Evolutionary conservation across 352 stramenopile species (phyloP).

Genomic region (Pythium periplocum): DNA sequence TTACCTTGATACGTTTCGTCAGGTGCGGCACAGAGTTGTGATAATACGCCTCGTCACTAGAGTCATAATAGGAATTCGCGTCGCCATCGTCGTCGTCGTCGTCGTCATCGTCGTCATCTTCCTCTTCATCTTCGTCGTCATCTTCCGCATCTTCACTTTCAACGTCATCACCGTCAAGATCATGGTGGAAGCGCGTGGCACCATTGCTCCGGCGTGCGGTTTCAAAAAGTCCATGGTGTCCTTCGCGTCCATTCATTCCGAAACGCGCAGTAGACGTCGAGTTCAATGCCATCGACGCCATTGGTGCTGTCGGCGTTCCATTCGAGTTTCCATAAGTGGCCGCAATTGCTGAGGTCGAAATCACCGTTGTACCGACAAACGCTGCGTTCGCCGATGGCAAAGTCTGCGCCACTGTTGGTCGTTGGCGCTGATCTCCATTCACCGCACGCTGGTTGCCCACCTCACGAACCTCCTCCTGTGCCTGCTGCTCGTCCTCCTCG

Average conservation of each 20-base stretch:
- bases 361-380: not conserved
- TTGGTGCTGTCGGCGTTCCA: slow-evolving; percentile 1
- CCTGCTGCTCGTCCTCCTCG: slow-evolving; percentile 12
- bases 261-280: not conserved
- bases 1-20: slow-evolving; percentile 50
- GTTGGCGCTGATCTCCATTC: not conserved
- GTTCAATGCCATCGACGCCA: not conserved
- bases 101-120: slow-evolving; percentile 24
- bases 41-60: slow-evolving; percentile 40
- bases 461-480: slow-evolving; percentile 1
- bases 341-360: not conserved
- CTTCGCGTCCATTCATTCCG: no score
- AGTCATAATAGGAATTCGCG: slow-evolving; percentile 56
- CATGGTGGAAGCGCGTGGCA: slow-evolving; percentile 5
- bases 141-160: slow-evolving; percentile 30
- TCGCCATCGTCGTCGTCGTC: slow-evolving; percentile 25
- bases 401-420: not conserved
- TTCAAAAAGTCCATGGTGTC: slow-evolving; percentile 3
- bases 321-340: not conserved
- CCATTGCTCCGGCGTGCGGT: slow-evolving; percentile 2
- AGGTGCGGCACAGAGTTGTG: slow-evolving; percentile 34
- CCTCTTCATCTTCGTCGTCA: slow-evolving; percentile 31
- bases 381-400: not conserved
- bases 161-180: slow-evolving; percentile 16
- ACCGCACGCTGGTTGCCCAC: slow-evolving; percentile 1